These are phyloP conservation scores for Prunus persica DNA, from an alignment of 306 rosid species.

Conservation along the genomic window DNA sequence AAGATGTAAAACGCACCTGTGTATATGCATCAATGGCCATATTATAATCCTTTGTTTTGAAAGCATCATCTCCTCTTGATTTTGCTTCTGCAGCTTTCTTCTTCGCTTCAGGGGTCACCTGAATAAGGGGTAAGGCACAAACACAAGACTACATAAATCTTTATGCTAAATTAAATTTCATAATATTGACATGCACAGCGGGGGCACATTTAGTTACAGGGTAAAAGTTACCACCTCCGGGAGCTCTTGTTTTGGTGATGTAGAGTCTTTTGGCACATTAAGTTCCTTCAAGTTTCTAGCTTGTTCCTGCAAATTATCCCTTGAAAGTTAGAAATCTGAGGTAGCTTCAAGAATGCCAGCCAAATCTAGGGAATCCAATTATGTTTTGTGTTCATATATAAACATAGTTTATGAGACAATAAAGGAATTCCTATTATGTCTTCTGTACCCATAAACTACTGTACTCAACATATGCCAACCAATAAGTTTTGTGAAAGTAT, in stretches of 20 bases:
- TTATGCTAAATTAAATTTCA: neutral
- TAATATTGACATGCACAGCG: neutral
- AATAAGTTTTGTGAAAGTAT: neutral
- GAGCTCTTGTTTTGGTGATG: constrained; percentile 42
- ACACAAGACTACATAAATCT: neutral
- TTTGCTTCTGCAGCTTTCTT: constrained; percentile 91
- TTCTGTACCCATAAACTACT: neutral
- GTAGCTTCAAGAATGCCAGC: constrained; percentile 1
- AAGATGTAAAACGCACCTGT: constrained; percentile 49
- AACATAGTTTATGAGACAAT: neutral
- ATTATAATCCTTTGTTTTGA: constrained; percentile 53
- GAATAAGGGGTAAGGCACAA: constrained; percentile 17
- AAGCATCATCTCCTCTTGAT: constrained; percentile 88
- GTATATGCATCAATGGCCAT: constrained; percentile 84
- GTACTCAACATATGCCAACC: neutral
- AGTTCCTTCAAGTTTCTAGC: constrained; percentile 35
- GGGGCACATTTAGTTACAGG: neutral
- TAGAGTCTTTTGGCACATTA: constrained; percentile 31
- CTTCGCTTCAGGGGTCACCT: constrained; percentile 83
- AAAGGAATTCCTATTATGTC: neutral
- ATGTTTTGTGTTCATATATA: neutral
- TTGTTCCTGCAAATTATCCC: constrained; percentile 47
- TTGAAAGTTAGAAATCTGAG: constrained; percentile 18
- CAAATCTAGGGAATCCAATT: constrained; percentile 12
- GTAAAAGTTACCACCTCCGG: constrained; percentile 59